Conservation (phyloP, 1,284 basidiomycete species). For the Rhodotorula sp. region DNA sequence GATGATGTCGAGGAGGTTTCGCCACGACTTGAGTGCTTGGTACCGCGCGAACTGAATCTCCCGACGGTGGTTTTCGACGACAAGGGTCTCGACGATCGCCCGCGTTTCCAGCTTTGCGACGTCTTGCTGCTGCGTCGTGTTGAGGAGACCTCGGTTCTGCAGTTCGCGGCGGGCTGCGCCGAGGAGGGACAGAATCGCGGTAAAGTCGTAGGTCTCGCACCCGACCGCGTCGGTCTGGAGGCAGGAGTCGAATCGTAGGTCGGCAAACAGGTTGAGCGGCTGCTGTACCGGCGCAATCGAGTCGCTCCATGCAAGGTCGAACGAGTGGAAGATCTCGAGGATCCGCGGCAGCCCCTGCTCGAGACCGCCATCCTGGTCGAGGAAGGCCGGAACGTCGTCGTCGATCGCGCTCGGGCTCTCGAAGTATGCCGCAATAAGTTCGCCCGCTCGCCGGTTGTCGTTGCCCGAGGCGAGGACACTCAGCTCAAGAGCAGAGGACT, state of each 20-base stretch:
- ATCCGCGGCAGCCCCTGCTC: conserved; percentile 78
- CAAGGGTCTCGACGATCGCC: conserved; percentile 77
- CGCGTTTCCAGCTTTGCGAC: conserved; percentile 67
- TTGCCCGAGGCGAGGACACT: conserved; percentile 78
- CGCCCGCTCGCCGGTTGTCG: conserved; percentile 38
- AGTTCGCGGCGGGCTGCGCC: conserved; percentile 61
- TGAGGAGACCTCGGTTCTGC: conserved; percentile 66
- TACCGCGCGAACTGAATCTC: conserved; percentile 70
- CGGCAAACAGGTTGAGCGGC: conserved; percentile 65
- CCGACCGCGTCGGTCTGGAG: conserved; percentile 67
- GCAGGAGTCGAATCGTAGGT: conserved; percentile 72
- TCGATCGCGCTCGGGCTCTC: conserved; percentile 23
- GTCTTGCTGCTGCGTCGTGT: conserved; percentile 63
- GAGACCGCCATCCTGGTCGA: conserved; percentile 57
- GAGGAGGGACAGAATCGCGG: conserved; percentile 66
- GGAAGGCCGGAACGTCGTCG: conserved; percentile 23
- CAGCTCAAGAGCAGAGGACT: conserved; percentile 82
- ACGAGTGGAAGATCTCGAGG: conserved; percentile 78
- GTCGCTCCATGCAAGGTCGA: conserved; percentile 86
- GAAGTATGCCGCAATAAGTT: conserved; percentile 46
- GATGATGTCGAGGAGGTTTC: conserved; percentile 72
- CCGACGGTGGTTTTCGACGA: conserved; percentile 79
- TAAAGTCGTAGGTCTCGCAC: conserved; percentile 76
- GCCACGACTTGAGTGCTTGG: conserved; percentile 75
- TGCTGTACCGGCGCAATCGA: conserved; percentile 60